Percentiles rank a stretch among this genome's conserved stretches.
Conservation (phyloP, 2,329 filamentous ascomycete species). For the Zopfia rhizophila region DNA sequence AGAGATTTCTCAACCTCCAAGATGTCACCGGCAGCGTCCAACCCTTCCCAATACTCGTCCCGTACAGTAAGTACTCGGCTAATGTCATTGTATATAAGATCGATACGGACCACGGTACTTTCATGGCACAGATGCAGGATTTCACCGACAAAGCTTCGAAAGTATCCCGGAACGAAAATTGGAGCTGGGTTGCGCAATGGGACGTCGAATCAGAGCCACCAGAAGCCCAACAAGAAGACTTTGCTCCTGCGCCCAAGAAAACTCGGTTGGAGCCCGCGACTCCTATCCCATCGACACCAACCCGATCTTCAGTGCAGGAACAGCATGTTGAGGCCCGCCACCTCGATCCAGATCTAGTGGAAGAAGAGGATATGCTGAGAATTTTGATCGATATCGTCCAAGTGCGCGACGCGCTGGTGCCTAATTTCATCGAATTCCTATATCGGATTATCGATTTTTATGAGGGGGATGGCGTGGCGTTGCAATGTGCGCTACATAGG, state of each 20-base stretch:
- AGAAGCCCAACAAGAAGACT: slow-evolving; percentile 4
- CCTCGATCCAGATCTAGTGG: slow-evolving; percentile 35
- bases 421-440: slow-evolving; percentile 48
- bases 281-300: background rate
- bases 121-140: slow-evolving; percentile 41
- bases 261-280: slow-evolving; percentile 24
- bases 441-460: slow-evolving; percentile 47
- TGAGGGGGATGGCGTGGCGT: slow-evolving; percentile 42
- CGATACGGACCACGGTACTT: slow-evolving; percentile 34
- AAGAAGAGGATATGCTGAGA: slow-evolving; percentile 40
- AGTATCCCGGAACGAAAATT: slow-evolving; percentile 35
- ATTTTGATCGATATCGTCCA: slow-evolving; percentile 47
- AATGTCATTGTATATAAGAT: slow-evolving; percentile 40
- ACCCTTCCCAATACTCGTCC: slow-evolving; percentile 42
- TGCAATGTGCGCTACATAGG: slow-evolving; percentile 41
- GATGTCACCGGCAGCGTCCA: slow-evolving; percentile 44
- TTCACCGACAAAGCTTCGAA: slow-evolving; percentile 36
- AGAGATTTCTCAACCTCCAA: slow-evolving; percentile 41
- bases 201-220: slow-evolving; percentile 28
- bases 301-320: slow-evolving; percentile 5
- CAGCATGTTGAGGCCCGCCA: slow-evolving; percentile 26
- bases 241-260: slow-evolving; percentile 33
- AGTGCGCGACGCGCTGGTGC: slow-evolving; percentile 34
- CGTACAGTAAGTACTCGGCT: slow-evolving; percentile 39
- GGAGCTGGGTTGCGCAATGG: slow-evolving; percentile 48